Conservation (phyloP, 2,329 filamentous ascomycete genomes). For the Fusarium buxicola region DNA sequence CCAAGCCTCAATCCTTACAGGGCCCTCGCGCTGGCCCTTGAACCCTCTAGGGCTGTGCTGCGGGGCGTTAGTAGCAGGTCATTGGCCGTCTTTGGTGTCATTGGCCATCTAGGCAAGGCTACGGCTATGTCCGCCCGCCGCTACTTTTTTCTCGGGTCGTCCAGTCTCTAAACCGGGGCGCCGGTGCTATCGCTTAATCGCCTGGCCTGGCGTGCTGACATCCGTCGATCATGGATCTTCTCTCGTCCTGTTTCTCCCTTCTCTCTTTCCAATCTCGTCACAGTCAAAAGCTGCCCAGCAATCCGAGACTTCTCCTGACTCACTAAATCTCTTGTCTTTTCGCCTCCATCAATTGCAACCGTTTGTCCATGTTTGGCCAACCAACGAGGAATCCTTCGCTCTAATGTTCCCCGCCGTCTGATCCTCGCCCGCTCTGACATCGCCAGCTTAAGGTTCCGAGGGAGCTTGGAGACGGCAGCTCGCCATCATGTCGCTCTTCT, state of each 20-base stretch:
- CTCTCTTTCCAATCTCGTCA: conserved; percentile 17
- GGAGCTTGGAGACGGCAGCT: conserved; percentile 13
- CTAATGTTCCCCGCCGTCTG: conserved; percentile 40
- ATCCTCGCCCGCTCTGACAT: conserved; percentile 22
- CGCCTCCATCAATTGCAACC: not conserved
- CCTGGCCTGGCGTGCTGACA: conserved; percentile 44
- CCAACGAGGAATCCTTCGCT: conserved; percentile 24
- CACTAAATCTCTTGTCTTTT: not conserved
- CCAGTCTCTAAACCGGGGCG: not conserved
- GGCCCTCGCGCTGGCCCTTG: conserved; percentile 8
- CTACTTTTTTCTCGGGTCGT: not conserved
- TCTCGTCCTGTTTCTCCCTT: conserved; percentile 16
- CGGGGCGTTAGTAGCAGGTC: conserved; percentile 23
- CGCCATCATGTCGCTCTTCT: conserved; percentile 37
- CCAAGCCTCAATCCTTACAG: conserved; percentile 18
- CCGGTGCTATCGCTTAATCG: conserved; percentile 41
- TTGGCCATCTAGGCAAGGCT: conserved; percentile 29
- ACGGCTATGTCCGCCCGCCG: conserved; percentile 26
- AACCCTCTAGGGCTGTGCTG: conserved; percentile 42
- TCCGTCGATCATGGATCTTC: conserved; percentile 26
- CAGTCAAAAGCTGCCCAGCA: not conserved
- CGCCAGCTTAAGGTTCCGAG: conserved; percentile 32
- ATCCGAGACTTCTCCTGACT: not conserved
- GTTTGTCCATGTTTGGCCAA: conserved; percentile 17
- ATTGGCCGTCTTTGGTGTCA: conserved; percentile 5